Percentiles rank a stretch among this genome's conserved stretches.
Conservation (phyloP, 2,329 filamentous ascomycete genomes). For the Tolypocladium cylindrosporum region DNA sequence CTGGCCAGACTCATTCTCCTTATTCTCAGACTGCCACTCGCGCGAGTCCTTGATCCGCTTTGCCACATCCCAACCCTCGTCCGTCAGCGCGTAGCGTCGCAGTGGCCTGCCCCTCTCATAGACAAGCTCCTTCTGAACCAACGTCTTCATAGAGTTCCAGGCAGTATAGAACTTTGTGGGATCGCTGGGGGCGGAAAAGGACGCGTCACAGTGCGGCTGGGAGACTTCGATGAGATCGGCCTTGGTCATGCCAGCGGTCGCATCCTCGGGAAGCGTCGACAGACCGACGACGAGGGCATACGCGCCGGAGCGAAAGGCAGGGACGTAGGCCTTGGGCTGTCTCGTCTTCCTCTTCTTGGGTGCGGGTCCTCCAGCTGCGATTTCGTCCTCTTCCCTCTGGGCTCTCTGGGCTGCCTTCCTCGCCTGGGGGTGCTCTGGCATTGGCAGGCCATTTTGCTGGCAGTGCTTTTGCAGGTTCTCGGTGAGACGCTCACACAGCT, state of each 20-base stretch:
- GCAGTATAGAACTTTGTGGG: constrained; percentile 66
- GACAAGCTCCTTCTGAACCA: constrained; percentile 64
- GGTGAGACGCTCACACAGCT: constrained; percentile 59
- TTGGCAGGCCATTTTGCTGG: constrained; percentile 54
- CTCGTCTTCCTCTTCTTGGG: constrained; percentile 45
- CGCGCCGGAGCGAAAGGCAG: constrained; percentile 59
- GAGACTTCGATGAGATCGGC: constrained; percentile 56
- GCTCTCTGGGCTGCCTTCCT: constrained; percentile 25
- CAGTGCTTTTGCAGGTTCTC: constrained; percentile 52
- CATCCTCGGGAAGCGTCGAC: constrained; percentile 45
- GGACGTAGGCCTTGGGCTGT: constrained; percentile 60
- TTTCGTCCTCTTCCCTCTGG: constrained; percentile 23
- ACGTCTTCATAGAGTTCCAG: constrained; percentile 74
- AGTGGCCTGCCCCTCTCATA: constrained; percentile 59
- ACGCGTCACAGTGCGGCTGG: constrained; percentile 63
- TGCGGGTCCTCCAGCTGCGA: constrained; percentile 20
- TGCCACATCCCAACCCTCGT: constrained; percentile 69
- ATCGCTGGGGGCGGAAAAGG: constrained; percentile 58
- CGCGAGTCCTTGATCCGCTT: constrained; percentile 48
- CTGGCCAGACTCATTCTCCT: background rate
- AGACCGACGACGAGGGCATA: constrained; percentile 65
- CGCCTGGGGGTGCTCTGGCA: constrained; percentile 48
- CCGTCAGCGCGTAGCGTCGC: constrained; percentile 60
- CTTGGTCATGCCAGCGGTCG: constrained; percentile 51
- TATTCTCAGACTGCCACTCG: constrained; percentile 20